Evolutionary conservation across 2,329 filamentous ascomycete species (phyloP), one percentile per base, ranked within the genome.

Genomic region (Diplodia mutila): DNA sequence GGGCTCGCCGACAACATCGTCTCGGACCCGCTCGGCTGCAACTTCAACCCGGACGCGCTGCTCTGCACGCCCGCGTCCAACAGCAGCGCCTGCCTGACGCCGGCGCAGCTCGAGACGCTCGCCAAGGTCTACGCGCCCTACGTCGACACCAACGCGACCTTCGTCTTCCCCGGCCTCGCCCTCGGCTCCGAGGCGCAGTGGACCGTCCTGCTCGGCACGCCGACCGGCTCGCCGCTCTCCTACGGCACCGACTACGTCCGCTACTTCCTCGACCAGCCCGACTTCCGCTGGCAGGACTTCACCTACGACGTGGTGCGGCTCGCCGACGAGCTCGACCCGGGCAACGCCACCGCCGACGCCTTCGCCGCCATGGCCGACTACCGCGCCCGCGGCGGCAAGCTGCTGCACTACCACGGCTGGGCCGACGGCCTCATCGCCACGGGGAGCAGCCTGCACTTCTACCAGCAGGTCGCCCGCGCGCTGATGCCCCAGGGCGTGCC

Each of bases 391-490:
- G 80, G 81, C 27, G 80, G 80, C 8, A 83, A 82, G 68, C 74
- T 75, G 54, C 75, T 78, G 51, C 77, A 72, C 23, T 82, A 80
- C 68, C 80, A 85, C 49, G 80, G 84, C 14, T 80, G 85, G 49
- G 71, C 73, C 7, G 81, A 83, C 69, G 77, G 71, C 0, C 72
- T 79, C 8, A 89, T 88, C 65, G 81, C 84, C 16, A 82, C 82
- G 0, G 81, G 82, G 0, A 80, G 83, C 23, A 84, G 82, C 2
- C 80, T 83, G 11, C 85, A 85, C 73, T 89, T 81, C 72, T 85
- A 85, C 74, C 77, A 81, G 21, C 78, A 81, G 18, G 80, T 86
- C 1, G 57, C 73, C n/a, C 74, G 73, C 7, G 75, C 75, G 0
- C 68, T 82, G 27, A 68, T 74, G n/a, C 76, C 78, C 0, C 68